Evolutionary conservation across 176 grass and related monocot genomes (phyloP), one percentile per base, ranked within the genome.

Genomic region (Guadua angustifolia): DNA sequence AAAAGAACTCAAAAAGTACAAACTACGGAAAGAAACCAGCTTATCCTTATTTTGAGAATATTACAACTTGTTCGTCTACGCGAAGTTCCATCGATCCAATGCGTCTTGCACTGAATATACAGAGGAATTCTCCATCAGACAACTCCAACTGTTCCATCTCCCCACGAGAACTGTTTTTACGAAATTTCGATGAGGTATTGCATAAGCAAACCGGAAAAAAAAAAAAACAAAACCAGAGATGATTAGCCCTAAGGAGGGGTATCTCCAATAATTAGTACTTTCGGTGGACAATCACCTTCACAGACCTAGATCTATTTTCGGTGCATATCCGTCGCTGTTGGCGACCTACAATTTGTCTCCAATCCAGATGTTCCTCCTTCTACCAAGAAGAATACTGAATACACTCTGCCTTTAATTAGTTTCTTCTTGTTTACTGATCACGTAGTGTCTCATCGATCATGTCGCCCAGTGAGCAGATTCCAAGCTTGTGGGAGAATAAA

Each of bases 341-440:
- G 61, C 42, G 3, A 16, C 38, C 0, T 4, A 0, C 12, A 32
- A 43, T 42, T 80, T 5, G 53, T 7, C 17, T 26, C 16, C 3
- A 6, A 40, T 85, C 83, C 35, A 19, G 25, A 11, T 36, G 21
- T 45, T 15, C 1, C 3, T 3, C 1, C 21, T 80, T 69, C 19
- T 39, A 45, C 10, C 22, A 38, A 86, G 66, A 79, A 84, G 59
- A 80, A n/a, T n/a, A n/a, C n/a, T n/a, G n/a, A n/a, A 88, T 60
- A 10, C 51, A 19, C 81, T 6, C 62, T 6, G n/a, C 0, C 5
- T 36, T 46, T 3, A 4, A 36, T n/a, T 33, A 71, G 8, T 78
- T 71, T 42, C 39, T 67, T 88, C 21, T 39, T 29, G 87, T 9
- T 36, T 18, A 89, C 29, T 29, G 29, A 81, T 63, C 29, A 26